Conservation (phyloP, 2,329 filamentous ascomycete species). For the Aspergillus aculeatus region DNA sequence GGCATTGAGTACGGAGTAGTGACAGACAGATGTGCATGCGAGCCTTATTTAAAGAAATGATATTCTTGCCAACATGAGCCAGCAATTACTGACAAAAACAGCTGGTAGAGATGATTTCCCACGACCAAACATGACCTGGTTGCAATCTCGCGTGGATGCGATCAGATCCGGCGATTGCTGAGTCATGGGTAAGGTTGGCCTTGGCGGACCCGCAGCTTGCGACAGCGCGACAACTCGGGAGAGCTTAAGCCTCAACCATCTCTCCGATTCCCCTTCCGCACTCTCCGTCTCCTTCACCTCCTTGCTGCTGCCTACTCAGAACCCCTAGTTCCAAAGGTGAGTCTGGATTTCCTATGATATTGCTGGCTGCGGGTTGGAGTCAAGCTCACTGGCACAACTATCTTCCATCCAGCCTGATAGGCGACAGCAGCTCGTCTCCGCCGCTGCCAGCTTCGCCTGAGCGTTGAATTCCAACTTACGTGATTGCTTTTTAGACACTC, state of each 20-base stretch:
- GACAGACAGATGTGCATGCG: not conserved
- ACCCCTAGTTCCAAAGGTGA: constrained; percentile 6
- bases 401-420: constrained; percentile 2
- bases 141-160: not conserved
- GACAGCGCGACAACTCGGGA: constrained; percentile 25
- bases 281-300: constrained; percentile 11
- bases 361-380: not conserved
- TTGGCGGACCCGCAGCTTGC: constrained; percentile 39
- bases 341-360: not conserved
- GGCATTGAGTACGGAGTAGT: not conserved
- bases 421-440: not conserved
- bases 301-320: not conserved
- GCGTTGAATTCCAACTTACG: not conserved
- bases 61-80: not conserved
- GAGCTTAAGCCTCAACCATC: constrained; percentile 18
- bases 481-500: not conserved
- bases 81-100: not conserved
- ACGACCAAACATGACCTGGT: too few species aligned
- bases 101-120: too few species aligned
- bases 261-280: constrained; percentile 19
- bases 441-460: not conserved
- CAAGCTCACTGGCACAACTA: constrained; percentile 6
- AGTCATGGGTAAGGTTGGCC: constrained; percentile 24
- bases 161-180: constrained; percentile 14
- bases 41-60: too few species aligned